A percentile compares a stretch with the other conserved stretches of the same genome.
Evolutionary conservation across 73 alveolate genomes (phyloP).

Genomic region (Diophrys sp.): DNA sequence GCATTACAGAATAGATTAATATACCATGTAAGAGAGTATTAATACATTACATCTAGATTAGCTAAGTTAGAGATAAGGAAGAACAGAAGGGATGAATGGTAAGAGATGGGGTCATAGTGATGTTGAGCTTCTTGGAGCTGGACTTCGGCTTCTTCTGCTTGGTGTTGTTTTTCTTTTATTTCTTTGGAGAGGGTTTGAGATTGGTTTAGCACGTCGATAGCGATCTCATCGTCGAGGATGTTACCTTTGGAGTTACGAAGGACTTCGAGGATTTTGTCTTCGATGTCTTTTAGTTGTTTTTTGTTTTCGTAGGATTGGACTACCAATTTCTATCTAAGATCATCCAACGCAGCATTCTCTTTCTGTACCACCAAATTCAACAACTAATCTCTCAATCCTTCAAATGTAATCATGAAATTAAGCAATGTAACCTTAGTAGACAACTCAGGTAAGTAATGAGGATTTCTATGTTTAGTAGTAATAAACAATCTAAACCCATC

Average conservation of each 20-base stretch:
- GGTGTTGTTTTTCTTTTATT: conserved; percentile 80
- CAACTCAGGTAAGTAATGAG: conserved; percentile 96
- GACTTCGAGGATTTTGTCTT: conserved; percentile 91
- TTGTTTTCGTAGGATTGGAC: conserved; percentile 81
- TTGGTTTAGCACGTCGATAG: conserved; percentile 86
- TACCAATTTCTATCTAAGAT: conserved; percentile 90
- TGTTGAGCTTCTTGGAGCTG: conserved; percentile 86
- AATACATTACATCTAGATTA: conserved; percentile 84
- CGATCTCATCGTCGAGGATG: conserved; percentile 72
- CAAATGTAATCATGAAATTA: conserved; percentile 96
- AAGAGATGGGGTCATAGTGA: conserved; percentile 82
- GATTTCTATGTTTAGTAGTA: conserved; percentile 91
- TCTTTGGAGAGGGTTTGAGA: conserved; percentile 79
- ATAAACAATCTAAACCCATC: conserved; percentile 87
- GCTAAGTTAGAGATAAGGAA: conserved; percentile 71
- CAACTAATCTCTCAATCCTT: conserved; percentile 95
- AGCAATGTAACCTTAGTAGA: conserved; percentile 92
- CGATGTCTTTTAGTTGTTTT: conserved; percentile 86
- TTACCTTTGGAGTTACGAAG: conserved; percentile 73
- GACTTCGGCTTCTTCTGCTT: conserved; percentile 82
- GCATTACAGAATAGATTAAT: conserved; percentile 76
- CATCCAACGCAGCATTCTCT: conserved; percentile 99
- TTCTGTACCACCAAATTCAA: conserved; percentile 95
- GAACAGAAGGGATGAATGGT: conserved; percentile 73
- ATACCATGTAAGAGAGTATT: conserved; percentile 84